Evolutionary conservation across 805 yeast genomes (phyloP).

Genomic region (Metschnikowia similis): DNA sequence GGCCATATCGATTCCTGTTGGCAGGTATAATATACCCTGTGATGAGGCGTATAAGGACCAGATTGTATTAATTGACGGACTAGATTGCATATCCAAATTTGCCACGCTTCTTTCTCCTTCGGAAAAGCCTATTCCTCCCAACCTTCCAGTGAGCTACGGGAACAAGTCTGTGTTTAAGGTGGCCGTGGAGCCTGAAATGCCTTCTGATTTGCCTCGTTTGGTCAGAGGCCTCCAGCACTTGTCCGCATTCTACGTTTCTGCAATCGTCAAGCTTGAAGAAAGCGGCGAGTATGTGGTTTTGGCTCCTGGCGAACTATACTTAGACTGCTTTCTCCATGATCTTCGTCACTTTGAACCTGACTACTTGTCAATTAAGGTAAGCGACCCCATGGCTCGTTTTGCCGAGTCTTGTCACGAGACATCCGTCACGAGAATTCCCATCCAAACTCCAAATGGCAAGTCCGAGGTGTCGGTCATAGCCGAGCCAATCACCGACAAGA

Average conservation of each 20-base stretch:
- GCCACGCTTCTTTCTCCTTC: conserved; percentile 46
- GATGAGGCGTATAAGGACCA: conserved; percentile 57
- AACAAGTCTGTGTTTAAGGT: conserved; percentile 66
- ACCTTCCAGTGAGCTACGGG: conserved; percentile 42
- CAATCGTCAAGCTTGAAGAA: conserved; percentile 71
- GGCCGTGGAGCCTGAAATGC: conserved; percentile 76
- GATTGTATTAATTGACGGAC: conserved; percentile 64
- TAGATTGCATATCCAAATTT: conserved; percentile 51
- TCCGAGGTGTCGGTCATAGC: conserved; percentile 66
- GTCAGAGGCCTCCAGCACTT: conserved; percentile 64
- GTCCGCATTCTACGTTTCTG: conserved; percentile 60
- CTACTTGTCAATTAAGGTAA: conserved; percentile 68
- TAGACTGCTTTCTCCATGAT: conserved; percentile 81
- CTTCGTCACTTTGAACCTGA: conserved; percentile 56
- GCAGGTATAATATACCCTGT: conserved; percentile 61
- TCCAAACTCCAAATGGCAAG: conserved; percentile 50
- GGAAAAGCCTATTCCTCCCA: conserved; percentile 15
- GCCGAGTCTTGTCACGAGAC: conserved; percentile 68
- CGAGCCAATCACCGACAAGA: conserved; percentile 58
- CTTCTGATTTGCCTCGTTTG: conserved; percentile 72
- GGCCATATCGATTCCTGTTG: conserved; percentile 55
- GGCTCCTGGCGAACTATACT: conserved; percentile 83
- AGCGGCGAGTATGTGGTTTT: conserved; percentile 80
- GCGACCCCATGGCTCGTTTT: conserved; percentile 79
- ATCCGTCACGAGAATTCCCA: conserved; percentile 63